Evolutionary conservation across 2,329 filamentous ascomycete genomes (phyloP), one percentile per base, ranked within the genome.

Genomic region (Diaporthe capsici): DNA sequence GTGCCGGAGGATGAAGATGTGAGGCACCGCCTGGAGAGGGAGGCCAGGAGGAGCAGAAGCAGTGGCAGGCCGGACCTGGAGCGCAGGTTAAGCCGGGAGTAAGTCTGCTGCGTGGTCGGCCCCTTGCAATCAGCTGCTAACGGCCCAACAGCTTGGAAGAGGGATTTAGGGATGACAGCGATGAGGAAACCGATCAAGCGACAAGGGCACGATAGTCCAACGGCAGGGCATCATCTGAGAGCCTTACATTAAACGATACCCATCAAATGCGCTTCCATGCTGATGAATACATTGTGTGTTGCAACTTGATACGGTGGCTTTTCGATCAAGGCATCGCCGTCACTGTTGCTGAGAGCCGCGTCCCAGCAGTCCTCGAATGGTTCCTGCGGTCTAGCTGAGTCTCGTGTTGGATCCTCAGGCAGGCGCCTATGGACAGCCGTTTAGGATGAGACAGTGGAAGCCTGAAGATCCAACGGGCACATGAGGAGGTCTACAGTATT

Each of bases 31-130:
- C 67, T 83, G 83, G 79, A 81, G 73, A 80, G 81, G 63, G 76
- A 75, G 68, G 76, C 76, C 31, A 47, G 76, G 63, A 61, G 71
- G 57, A 73, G 57, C 49, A 57, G 70, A 49, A 75, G 61, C 39
- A 75, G 71, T 61, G 76, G 75, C 8, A 65, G 76, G 63, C 83
- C 84, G 61, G 89, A 91, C 76, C 88, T 87, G 65, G 85, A 88
- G 58, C 87, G 90, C 79, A 88, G 95, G 77, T 81, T 98, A 77
- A 96, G 94, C 82, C 88, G 95, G 84, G 95, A 98, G 86, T 91
- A 84, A 82, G 89, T 86, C 37, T 13, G n/a, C 31, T 51, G 12
- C 47, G n/a, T 44, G n/a, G 39, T 60, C 20, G 42, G 31, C 17
- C 58, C 44, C 37, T 74, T 49, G 15, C 8, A 12, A 37, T 10